Evolutionary conservation across 2,329 filamentous ascomycete species (phyloP).

Genomic region (Colletotrichum paranaense): DNA sequence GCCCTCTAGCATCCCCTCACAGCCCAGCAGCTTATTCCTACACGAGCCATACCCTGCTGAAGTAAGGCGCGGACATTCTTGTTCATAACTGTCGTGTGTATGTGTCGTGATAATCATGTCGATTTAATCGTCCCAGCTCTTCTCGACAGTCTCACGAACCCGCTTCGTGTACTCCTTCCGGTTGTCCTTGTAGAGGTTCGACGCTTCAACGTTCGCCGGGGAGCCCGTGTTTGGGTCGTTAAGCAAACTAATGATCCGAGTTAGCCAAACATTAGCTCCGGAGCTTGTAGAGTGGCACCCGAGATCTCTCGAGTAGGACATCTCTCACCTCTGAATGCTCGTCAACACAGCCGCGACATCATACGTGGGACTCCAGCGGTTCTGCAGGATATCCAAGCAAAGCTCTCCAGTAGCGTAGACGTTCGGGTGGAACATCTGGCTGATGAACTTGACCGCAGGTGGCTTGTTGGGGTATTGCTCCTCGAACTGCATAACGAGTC

Average conservation of each 20-base stretch:
- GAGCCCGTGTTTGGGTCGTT: constrained; percentile 99
- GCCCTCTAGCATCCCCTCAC: background rate
- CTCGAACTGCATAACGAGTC: constrained; percentile 98
- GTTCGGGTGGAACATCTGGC: constrained; percentile 99
- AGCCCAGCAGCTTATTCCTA: constrained; percentile 12
- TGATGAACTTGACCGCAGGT: constrained; percentile 97
- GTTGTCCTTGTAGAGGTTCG: constrained; percentile 98
- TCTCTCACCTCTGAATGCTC: constrained; percentile 88
- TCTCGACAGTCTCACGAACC: constrained; percentile 96
- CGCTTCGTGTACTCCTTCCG: constrained; percentile 95
- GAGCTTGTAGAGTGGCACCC: no score
- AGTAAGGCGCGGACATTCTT: background rate
- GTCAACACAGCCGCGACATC: constrained; percentile 97
- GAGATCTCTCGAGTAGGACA: background rate
- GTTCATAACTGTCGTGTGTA: constrained; percentile 31
- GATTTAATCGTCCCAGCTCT: constrained; percentile 95
- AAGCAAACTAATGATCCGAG: constrained; percentile 73
- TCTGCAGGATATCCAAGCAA: constrained; percentile 96
- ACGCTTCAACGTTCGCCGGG: constrained; percentile 96
- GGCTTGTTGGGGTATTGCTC: constrained; percentile 99
- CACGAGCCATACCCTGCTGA: constrained; percentile 8
- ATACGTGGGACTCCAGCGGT: constrained; percentile 98
- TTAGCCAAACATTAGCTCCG: background rate
- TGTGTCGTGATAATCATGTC: constrained; percentile 23
- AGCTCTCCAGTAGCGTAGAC: constrained; percentile 97